Percentiles rank a stretch among this genome's conserved stretches.
Conservation (phyloP, 2,329 filamentous ascomycete genomes). For the Arthrobotrys sphaeroides region DNA sequence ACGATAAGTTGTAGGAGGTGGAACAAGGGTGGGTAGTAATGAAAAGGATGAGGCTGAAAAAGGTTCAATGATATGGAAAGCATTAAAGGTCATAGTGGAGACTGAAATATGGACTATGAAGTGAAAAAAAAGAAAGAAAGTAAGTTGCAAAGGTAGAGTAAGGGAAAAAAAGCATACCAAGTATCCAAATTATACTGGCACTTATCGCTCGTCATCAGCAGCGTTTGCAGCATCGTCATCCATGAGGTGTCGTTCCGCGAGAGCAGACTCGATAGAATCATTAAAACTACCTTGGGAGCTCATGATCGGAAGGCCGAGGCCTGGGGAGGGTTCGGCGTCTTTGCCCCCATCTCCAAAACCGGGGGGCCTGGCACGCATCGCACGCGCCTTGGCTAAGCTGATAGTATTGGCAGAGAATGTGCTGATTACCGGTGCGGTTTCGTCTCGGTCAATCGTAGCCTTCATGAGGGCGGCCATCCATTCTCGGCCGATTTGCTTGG, state of each 20-base stretch:
- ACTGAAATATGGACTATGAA: conserved; percentile 50
- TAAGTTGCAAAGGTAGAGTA: neutral
- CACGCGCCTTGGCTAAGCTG: conserved; percentile 83
- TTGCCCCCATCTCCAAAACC: conserved; percentile 60
- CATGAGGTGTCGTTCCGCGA: conserved; percentile 45
- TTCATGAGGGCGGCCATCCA: conserved; percentile 99
- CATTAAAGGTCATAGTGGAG: conserved; percentile 47
- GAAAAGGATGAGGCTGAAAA: neutral
- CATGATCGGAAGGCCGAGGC: conserved; percentile 48
- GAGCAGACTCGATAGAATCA: conserved; percentile 52
- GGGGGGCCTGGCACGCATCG: conserved; percentile 88
- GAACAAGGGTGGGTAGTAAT: neutral
- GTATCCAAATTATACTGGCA: neutral
- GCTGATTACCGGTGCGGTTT: conserved; percentile 79
- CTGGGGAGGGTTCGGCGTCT: conserved; percentile 27
- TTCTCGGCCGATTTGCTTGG: conserved; percentile 82
- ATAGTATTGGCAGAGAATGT: conserved; percentile 98
- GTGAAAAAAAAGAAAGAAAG: conserved; percentile 31
- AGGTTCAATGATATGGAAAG: neutral
- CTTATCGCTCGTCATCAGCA: conserved; percentile 47
- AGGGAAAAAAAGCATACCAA: neutral
- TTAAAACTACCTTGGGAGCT: conserved; percentile 53
- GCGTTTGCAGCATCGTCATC: conserved; percentile 48
- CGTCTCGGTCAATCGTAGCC: conserved; percentile 94
- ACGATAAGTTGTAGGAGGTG: neutral